Evolutionary conservation across 2,329 filamentous ascomycete genomes (phyloP).

Genomic region (Xylariaceae sp.): DNA sequence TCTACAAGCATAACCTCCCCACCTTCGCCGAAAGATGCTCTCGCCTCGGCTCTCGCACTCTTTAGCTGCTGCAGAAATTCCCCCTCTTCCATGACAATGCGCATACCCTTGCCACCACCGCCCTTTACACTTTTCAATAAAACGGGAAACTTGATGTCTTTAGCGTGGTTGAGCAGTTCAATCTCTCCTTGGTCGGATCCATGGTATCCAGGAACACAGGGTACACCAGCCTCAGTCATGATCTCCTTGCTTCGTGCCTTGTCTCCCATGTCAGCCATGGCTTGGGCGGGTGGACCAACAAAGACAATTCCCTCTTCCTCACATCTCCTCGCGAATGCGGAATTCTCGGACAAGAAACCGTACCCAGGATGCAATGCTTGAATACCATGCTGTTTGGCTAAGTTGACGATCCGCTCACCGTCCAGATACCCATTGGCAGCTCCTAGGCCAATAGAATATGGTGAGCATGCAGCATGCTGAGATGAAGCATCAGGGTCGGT

Average conservation of each 20-base stretch:
- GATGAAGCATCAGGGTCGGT: constrained; percentile 87
- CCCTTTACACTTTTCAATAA: constrained; percentile 81
- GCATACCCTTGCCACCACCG: constrained; percentile 84
- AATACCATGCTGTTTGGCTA: constrained; percentile 85
- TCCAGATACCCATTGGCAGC: constrained; percentile 88
- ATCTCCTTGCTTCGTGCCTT: constrained; percentile 86
- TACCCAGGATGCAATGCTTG: constrained; percentile 95
- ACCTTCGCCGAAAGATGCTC: constrained; percentile 80
- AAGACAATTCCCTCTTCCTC: constrained; percentile 90
- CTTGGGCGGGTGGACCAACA: constrained; percentile 85
- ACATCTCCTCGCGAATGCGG: constrained; percentile 85
- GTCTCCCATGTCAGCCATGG: constrained; percentile 74
- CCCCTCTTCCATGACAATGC: constrained; percentile 70
- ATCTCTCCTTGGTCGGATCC: constrained; percentile 77
- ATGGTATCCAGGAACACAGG: constrained; percentile 96
- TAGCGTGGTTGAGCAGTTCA: constrained; percentile 70
- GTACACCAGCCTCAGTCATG: constrained; percentile 93
- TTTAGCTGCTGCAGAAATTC: constrained; percentile 75
- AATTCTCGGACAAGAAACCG: constrained; percentile 94
- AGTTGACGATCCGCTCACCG: constrained; percentile 86
- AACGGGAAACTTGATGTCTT: constrained; percentile 71
- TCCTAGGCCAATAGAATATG: constrained; percentile 83
- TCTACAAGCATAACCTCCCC: constrained; percentile 84
- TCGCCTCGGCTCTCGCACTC: constrained; percentile 76
- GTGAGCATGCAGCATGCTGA: constrained; percentile 86